Conservation (phyloP, 495 filamentous ascomycete genomes). For the Tuber aestivum region DNA sequence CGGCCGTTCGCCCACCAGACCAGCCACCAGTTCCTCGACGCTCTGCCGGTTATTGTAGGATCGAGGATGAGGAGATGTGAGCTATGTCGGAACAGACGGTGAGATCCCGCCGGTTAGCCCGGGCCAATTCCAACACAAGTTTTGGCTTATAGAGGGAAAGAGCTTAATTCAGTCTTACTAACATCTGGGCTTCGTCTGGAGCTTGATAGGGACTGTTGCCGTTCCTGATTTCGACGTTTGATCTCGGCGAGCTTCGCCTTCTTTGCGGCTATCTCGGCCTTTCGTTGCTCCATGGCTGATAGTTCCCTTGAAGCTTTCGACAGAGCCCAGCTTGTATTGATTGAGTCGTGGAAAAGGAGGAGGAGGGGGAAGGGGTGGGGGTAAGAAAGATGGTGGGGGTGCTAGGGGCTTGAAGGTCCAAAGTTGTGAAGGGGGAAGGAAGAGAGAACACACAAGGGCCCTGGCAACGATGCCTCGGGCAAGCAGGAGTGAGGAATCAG, state of each 20-base stretch:
- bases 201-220: constrained; percentile 33
- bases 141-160: constrained; percentile 22
- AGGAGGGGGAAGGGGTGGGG: not conserved
- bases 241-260: constrained; percentile 91
- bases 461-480: not conserved
- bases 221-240: constrained; percentile 62
- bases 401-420: constrained; percentile 1
- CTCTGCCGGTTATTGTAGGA: constrained; percentile 63
- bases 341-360: not conserved
- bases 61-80: constrained; percentile 52
- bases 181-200: constrained; percentile 49
- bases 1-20: constrained; percentile 70
- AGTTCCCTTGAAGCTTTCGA: not conserved
- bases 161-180: constrained; percentile 42
- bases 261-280: constrained; percentile 91
- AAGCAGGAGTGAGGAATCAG: not conserved
- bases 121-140: constrained; percentile 16
- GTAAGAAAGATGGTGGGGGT: not conserved
- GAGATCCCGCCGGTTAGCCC: not conserved
- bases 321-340: not conserved
- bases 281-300: constrained; percentile 66
- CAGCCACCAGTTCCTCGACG: constrained; percentile 74
- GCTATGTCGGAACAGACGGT: constrained; percentile 5
- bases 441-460: not conserved
- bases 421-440: constrained; percentile 5